Evolutionary conservation across 2,329 filamentous ascomycete species (phyloP), one percentile per base, ranked within the genome.

Genomic region (Beauveria brongniartii): DNA sequence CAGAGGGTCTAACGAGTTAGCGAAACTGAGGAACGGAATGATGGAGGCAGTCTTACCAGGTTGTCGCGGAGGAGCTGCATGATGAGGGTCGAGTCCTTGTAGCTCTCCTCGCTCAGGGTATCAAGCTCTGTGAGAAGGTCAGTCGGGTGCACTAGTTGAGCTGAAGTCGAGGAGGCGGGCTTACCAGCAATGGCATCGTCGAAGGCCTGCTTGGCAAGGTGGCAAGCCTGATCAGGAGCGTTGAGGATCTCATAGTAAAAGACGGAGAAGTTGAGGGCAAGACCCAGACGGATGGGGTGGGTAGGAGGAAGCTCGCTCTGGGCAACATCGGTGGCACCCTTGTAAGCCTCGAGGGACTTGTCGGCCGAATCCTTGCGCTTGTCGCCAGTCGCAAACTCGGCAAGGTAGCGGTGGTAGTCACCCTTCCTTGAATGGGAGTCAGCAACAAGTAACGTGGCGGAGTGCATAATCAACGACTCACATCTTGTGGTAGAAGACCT

Each of bases 401-500:
- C 93, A 65, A 97, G 90, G 82, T 97, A 97, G 76, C 92, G 92
- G 87, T 97, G 92, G 85, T 97, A 97, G 81, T 97, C 93, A 78
- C 93, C 93, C 91, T 96, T 97, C 92, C 92, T 96, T 68, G 74
- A 67, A 47, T 24, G 52, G 61, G 56, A 65, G 55, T 53, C 41
- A 40, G 41, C 20, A 40, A 51, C n/a, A 12, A 16, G 46, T 9
- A 22, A 16, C 10, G 10, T 14, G 18, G 10, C 10, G 53, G 41
- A 28, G 7, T 20, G 48, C 48, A 24, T n/a, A 3, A 30, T 28
- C 28, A 48, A 55, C 55, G 7, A 52, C 44, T 61, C 78, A 95
- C 92, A 97, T 97, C 89, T 97, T 97, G 89, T 97, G 92, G 83
- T 97, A 97, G 82, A 97, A 97, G 71, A 97, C 93, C 87, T 97